Evolutionary conservation across 2,329 filamentous ascomycete species (phyloP), one percentile per base, ranked within the genome.

Genomic region (Lasiodiplodia sp.): DNA sequence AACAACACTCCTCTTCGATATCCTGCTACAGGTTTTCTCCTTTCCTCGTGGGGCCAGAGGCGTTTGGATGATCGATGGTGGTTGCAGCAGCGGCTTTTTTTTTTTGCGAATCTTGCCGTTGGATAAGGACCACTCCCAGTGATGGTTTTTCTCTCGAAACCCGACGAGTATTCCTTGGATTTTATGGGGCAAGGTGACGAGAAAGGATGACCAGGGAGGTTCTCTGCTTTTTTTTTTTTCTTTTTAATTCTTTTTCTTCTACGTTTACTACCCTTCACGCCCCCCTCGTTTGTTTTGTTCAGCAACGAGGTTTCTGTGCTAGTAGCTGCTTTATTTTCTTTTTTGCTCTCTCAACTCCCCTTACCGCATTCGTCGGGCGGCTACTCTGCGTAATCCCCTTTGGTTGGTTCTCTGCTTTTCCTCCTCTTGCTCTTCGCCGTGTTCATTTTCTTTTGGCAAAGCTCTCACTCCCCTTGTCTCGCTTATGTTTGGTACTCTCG

Each of bases 231-330:
- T 56, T 37, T 56, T 37, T 28, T n/a, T n/a, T 21, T 16, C 21
- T 25, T 58, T n/a, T 28, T 28, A 31, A 28, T 47, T 12, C 28
- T 63, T 18, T 21, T 31, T 52, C 11, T 52, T 64, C 31, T 40
- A 12, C n/a, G 25, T n/a, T 16, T 28, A 16, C 18, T 52, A 52
- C 44, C 18, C 31, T 37, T 63, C 28, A n/a, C 25, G 8, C 16
- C 25, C 28, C 25, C n/a, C 18, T 38, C 51, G 31, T 34, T 14
- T 8, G 40, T 8, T 21, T 10, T 21, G 21, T n/a, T 31, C 62
- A 49, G 56, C 62, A 58, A 51, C n/a, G 38, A 58, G 58, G 66
- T 53, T 69, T 44, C 67, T 60, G 68, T 52, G 55, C 34, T 55
- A 64, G 38, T 40, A 67, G 68, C 58, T 68, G 69, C 64, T 56